Evolutionary conservation across 805 yeast species (phyloP), one percentile per base, ranked within the genome.

Genomic region (Lipomyces orientalis): DNA sequence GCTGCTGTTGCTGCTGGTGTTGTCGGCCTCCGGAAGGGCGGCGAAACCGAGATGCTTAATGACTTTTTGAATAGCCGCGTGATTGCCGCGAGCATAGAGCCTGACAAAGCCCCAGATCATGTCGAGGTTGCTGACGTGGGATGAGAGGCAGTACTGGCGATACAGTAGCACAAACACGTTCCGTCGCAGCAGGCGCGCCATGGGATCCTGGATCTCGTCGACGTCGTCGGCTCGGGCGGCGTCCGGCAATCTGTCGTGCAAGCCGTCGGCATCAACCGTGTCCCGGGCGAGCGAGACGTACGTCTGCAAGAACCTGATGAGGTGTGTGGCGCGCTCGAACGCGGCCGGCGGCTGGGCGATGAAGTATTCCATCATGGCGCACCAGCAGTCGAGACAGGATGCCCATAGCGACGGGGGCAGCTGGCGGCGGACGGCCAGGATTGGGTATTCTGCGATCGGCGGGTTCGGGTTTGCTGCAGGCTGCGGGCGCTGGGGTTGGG

Each of bases 31-130:
- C 10, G 46, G 59, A 19, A n/a, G 22, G 3, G 19, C 4, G 16
- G 61, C 62, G 25, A 62, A 57, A n/a, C 55, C 65, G 33, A 61
- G 54, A 29, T 51, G 56, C 35, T 62, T 60, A n/a, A 68, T 25
- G 39, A 68, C 25, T 14, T 19, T 29, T 22, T 33, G 31, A 4
- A 65, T 33, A 22, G 59, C 55, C 2, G 46, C 35, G 29, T 60
- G 62, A 35, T 70, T 67, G 3, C 55, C 43, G n/a, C 58, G 43
- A 1, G 62, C 62, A 56, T 69, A 71, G 8, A 59, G 55, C 39
- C 62, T 14, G 14, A 62, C 35, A 46, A 71, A 71, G 4, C 73
- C 67, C 73, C 73, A 71, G 19, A 71, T 35, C 64, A 66, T 58
- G 8, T 66, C 69, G 31, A 58, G 16, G 25, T 71, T 68, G n/a